Base-by-base conservation (phyloP, 1,284 basidiomycete genomes). In the Sphagnurus paluster region DNA sequence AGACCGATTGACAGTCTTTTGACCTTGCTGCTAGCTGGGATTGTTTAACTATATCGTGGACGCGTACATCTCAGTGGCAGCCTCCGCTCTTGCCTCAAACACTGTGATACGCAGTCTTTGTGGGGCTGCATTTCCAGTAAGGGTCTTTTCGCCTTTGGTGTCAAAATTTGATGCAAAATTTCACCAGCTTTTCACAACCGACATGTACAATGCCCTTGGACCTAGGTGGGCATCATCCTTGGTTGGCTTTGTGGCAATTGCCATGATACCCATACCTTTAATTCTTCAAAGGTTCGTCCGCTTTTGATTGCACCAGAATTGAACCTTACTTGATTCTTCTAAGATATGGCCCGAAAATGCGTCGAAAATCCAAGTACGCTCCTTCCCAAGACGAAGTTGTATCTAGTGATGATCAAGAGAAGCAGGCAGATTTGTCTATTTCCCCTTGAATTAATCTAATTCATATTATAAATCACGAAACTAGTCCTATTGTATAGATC, bases 21-120 rank as follows among this genome's bases (percentile, higher is more conserved):
- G 19, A 52, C 9, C 16, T 17, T 17, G 34, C 23, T n/a, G n/a
- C n/a, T 41, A 80, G 76, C 54, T 79, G 46, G 69, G 68, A 19
- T 57, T 79, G 30, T 60, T 80, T 52, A 82, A 80, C 56, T 83
- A 83, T 50, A 73, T 81, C 33, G 73, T 83, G 28, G 82, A 84
- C 60, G 71, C 76, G 1, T 82, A 84, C 54, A 61, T 80, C 10
- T 63, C 69, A 49, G 68, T 75, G 11, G 75, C 83, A 8, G 82
- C 83, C 0, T 79, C 77, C 20, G 82, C 82, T 1, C 65, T 85
- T 9, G 77, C 82, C 2, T 68, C 73, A 2, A 78, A 62, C 46
- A 80, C 77, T 1, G 74, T 85, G 25, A 61, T 75, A 9, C 74
- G 82, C 16, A 79, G 74, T 49, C 50, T 75, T 10, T 78, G 79